Base-by-base conservation (phyloP, 768 basidiomycete genomes). In the Pleurotus sapidus region DNA sequence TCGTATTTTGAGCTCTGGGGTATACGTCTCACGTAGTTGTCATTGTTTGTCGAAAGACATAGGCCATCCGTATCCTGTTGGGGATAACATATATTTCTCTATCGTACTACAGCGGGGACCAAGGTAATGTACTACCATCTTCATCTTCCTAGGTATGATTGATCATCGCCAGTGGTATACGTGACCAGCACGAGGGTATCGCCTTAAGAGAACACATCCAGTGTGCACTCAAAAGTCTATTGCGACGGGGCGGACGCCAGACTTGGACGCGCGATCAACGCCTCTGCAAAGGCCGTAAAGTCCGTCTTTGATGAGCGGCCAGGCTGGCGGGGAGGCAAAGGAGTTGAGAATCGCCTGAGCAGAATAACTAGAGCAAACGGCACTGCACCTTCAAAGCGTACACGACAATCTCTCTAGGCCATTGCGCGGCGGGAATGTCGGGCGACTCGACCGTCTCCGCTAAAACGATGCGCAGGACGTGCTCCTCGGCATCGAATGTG, bases 331-430 rank as follows among this genome's bases (percentile, higher is more conserved):
- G 17, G 14, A 25, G 20, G 17, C n/a, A 50, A 56, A 49, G 45
- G 46, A 38, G 46, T 24, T 9, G 47, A 49, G 27, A 12, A 37
- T 18, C 25, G 38, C 17, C 46, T 40, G 24, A 18, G 3, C 6
- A 14, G 34, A 38, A 8, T n/a, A 20, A 0, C n/a, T 4, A 14
- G 15, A n/a, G 5, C 46, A 6, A 14, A 54, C 20, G 40, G 17
- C 34, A 11, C 15, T 46, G 2, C 50, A 86, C 87, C 82, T 84
- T 88, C 46, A 89, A 63, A 2, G 84, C 87, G 61, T 89, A 88
- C 4, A 88, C 68, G 9, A 84, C 81, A 9, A 87, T 61, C 55
- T 84, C 81, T 14, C 60, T 59, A 65, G 66, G 57, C 55, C 57
- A 61, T n/a, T 59, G 65, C 63, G 59, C 64, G 65, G 55, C 59